Conservation (phyloP, 768 basidiomycete species). For the Lentinula raphanica region DNA sequence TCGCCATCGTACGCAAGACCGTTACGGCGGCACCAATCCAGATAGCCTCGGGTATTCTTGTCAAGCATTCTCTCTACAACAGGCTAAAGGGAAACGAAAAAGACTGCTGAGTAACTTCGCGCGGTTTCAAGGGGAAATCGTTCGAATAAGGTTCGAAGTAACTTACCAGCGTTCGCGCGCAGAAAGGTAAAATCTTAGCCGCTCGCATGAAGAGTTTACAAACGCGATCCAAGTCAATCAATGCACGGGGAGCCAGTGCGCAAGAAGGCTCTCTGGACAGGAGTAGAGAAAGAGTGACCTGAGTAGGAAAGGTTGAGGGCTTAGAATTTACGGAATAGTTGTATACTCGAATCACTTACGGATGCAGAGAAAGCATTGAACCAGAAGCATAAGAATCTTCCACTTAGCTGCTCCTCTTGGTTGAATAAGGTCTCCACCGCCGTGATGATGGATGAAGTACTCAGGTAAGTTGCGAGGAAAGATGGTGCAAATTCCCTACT, state of each 20-base stretch:
- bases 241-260: constrained; percentile 51
- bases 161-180: constrained; percentile 54
- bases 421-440: constrained; percentile 51
- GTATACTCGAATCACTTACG: constrained; percentile 36
- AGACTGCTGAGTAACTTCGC: background rate
- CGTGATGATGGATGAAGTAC: constrained; percentile 53
- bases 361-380: constrained; percentile 70
- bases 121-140: background rate
- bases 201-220: constrained; percentile 54
- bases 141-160: background rate
- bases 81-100: constrained; percentile 29
- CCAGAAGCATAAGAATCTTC: constrained; percentile 69
- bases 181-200: constrained; percentile 53
- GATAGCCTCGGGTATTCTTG: constrained; percentile 42
- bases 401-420: constrained; percentile 55
- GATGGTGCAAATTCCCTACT: constrained; percentile 63
- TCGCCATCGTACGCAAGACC: background rate
- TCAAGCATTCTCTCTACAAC: constrained; percentile 51
- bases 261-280: constrained; percentile 58
- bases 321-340: background rate
- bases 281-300: constrained; percentile 64
- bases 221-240: constrained; percentile 56
- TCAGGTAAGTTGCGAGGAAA: constrained; percentile 62
- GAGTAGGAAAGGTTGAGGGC: background rate
- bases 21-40: constrained; percentile 24